Conservation (phyloP, 805 yeast species). For the Starmerella tilneyi region DNA sequence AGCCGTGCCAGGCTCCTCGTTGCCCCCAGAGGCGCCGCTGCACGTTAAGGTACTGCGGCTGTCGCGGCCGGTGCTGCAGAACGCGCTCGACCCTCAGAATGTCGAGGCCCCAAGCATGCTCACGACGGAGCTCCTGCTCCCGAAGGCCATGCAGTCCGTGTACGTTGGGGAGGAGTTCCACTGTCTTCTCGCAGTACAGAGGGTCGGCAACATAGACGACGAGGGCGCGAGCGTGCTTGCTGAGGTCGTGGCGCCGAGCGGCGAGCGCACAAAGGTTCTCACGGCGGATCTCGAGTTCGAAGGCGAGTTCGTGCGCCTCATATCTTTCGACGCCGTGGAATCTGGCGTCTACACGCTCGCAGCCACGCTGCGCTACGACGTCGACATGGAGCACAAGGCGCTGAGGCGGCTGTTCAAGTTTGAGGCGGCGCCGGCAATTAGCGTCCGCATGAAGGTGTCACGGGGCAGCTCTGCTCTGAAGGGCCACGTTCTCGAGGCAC, state of each 20-base stretch:
- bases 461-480: constrained; percentile 12
- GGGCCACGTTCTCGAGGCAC: constrained; percentile 28
- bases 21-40: constrained; percentile 9
- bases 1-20: background rate
- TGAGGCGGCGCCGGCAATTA: constrained; percentile 29
- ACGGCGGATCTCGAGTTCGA: background rate
- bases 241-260: constrained; percentile 11
- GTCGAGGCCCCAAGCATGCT: constrained; percentile 22
- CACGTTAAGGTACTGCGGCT: constrained; percentile 28
- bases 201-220: background rate
- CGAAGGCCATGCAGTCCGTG: constrained; percentile 26
- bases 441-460: constrained; percentile 27
- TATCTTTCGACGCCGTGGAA: constrained; percentile 23
- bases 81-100: constrained; percentile 16
- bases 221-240: constrained; percentile 1
- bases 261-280: constrained; percentile 2
- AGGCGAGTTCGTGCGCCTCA: background rate
- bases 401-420: constrained; percentile 27
- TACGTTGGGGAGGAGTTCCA: constrained; percentile 30
- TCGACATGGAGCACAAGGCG: constrained; percentile 15
- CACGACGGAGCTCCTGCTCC: constrained; percentile 22
- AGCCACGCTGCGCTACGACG: constrained; percentile 23
- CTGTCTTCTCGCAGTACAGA: constrained; percentile 23
- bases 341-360: constrained; percentile 27
- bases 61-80: constrained; percentile 27